Conservation (phyloP, 768 basidiomycete species). For the Tricholoma sp. region DNA sequence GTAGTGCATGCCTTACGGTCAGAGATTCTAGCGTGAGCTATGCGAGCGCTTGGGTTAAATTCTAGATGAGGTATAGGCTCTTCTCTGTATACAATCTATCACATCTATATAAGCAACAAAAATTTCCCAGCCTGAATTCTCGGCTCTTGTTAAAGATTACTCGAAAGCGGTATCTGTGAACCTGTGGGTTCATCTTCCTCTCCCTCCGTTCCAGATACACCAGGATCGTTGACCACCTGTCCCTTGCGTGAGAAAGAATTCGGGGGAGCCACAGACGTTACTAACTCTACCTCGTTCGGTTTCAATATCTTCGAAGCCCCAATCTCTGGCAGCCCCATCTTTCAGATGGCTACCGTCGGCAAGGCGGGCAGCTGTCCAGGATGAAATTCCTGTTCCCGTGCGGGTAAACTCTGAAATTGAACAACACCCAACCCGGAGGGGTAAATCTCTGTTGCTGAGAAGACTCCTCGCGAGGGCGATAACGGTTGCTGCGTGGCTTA, state of each 20-base stretch:
- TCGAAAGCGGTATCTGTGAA: constrained; percentile 35
- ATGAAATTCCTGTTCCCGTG: not conserved
- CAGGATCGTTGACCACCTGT: constrained; percentile 67
- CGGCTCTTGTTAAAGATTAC: constrained; percentile 28
- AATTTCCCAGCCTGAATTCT: not conserved
- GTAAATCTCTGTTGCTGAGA: constrained; percentile 43
- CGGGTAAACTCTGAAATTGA: constrained; percentile 55
- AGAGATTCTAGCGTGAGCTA: constrained; percentile 93
- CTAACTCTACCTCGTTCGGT: constrained; percentile 55
- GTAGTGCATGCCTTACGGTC: constrained; percentile 62
- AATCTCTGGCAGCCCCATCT: constrained; percentile 58
- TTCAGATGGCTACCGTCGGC: constrained; percentile 56
- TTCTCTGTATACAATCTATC: not conserved
- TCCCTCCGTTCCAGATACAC: constrained; percentile 60
- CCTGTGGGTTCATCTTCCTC: constrained; percentile 57
- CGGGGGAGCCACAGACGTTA: not conserved
- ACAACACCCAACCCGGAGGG: constrained; percentile 70
- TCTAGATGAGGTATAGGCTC: constrained; percentile 30
- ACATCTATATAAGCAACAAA: constrained; percentile 2
- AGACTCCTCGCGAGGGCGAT: constrained; percentile 63
- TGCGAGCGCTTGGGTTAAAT: constrained; percentile 79
- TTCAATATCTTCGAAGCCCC: constrained; percentile 77
- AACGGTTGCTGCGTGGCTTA: constrained; percentile 72
- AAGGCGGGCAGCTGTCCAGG: constrained; percentile 42
- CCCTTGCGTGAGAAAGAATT: not conserved